phyloP scores from a whole-genome alignment of 176 grass and related monocot species.

The Cenchrus fungigraminus region DNA sequence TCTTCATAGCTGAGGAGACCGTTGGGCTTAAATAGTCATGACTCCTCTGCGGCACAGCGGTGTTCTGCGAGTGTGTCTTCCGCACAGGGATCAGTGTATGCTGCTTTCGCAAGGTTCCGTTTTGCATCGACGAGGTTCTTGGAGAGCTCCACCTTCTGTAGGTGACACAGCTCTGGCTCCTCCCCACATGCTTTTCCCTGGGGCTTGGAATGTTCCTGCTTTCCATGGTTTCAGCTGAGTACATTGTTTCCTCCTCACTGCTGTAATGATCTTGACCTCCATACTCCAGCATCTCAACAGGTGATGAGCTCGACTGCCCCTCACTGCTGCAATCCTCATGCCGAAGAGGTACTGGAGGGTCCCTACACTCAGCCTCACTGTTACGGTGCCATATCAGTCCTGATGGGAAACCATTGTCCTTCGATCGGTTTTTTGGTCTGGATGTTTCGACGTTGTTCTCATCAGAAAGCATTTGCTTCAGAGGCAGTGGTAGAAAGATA shows the following conservation, averaged over 20 bases:
- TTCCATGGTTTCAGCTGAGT: slow-evolving; percentile 99
- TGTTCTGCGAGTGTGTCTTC: slow-evolving; percentile 69
- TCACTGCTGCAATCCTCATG: slow-evolving; percentile 59
- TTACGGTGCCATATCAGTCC: slow-evolving; percentile 55
- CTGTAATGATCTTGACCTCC: slow-evolving; percentile 53
- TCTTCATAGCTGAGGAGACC: slow-evolving; percentile 91
- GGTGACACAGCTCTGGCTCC: slow-evolving; percentile 85
- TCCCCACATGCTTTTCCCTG: slow-evolving; percentile 73
- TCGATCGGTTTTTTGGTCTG: slow-evolving; percentile 50
- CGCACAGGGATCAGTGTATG: slow-evolving; percentile 56
- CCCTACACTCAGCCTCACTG: slow-evolving; percentile 44
- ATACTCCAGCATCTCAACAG: slow-evolving; percentile 48
- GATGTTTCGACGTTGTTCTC: slow-evolving; percentile 58
- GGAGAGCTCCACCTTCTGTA: slow-evolving; percentile 82
- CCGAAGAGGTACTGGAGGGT: slow-evolving; percentile 35
- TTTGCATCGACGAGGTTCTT: slow-evolving; percentile 43
- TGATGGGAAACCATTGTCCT: slow-evolving; percentile 54
- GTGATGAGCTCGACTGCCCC: slow-evolving; percentile 71
- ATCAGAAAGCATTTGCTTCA: slow-evolving; percentile 90
- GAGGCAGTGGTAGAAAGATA: slow-evolving; percentile 78
- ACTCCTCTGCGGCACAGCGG: slow-evolving; percentile 53
- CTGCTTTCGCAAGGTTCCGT: slow-evolving; percentile 66
- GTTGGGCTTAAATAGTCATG: slow-evolving; percentile 90
- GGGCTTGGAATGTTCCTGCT: slow-evolving; percentile 80
- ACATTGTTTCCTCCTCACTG: slow-evolving; percentile 93